Conservation (phyloP, 352 stramenopile genomes). For the Phytopythium boreale region DNA sequence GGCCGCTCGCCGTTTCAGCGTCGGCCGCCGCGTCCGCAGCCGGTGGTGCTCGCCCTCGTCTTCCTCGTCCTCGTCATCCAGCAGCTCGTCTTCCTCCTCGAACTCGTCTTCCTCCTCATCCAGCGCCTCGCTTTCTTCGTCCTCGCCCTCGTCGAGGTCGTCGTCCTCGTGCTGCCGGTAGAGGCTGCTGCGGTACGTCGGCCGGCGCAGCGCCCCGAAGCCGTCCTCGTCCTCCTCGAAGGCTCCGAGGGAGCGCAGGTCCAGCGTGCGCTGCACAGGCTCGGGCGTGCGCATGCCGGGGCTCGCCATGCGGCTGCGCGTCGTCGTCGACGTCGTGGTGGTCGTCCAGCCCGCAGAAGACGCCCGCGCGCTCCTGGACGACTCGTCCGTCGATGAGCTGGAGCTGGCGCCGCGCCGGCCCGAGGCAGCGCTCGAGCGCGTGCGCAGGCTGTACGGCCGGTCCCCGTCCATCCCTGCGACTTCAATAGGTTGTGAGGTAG, state of each 20-base stretch:
- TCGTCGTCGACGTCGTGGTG: constrained; percentile 1
- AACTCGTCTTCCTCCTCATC: constrained; percentile 34
- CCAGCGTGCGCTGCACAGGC: constrained; percentile 60
- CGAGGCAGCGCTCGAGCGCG: constrained; percentile 4
- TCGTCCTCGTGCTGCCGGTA: constrained; percentile 10
- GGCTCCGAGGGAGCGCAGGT: constrained; percentile 36
- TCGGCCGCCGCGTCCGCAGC: constrained; percentile 17
- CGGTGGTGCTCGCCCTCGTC: constrained; percentile 16
- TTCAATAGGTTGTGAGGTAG: neutral
- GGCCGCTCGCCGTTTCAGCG: constrained; percentile 29
- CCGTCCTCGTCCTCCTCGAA: constrained; percentile 40
- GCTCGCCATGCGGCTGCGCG: constrained; percentile 2
- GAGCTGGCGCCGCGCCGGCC: neutral
- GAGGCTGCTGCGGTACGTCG: constrained; percentile 9
- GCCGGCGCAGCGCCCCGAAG: constrained; percentile 14
- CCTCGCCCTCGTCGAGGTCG: constrained; percentile 16
- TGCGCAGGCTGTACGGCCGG: constrained; percentile 1
- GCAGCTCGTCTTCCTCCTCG: constrained; percentile 29
- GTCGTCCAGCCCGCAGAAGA: neutral
- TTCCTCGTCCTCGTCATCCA: constrained; percentile 28
- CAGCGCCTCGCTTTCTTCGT: constrained; percentile 20
- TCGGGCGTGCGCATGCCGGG: constrained; percentile 40
- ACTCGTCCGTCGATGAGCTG: neutral
- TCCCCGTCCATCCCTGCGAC: neutral
- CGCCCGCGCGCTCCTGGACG: constrained; percentile 15